These are phyloP conservation scores for Metarhizium album DNA, from an alignment of 2,329 filamentous ascomycete genomes.

Conservation along the genomic window DNA sequence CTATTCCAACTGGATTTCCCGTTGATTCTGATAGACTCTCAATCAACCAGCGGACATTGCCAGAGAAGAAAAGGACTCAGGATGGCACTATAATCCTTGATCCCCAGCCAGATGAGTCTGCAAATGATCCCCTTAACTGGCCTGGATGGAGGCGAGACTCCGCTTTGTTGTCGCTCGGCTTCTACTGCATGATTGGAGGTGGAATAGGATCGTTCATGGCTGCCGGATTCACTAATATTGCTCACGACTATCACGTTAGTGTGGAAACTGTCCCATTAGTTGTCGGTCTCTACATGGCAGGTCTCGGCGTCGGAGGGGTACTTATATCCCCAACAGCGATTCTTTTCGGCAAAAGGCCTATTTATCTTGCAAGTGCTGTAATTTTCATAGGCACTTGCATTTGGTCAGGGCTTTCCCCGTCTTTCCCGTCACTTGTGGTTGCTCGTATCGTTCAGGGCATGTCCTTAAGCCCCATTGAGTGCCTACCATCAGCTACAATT, in stretches of 20 bases:
- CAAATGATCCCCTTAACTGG: constrained; percentile 92
- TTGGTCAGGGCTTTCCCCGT: constrained; percentile 78
- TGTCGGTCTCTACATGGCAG: constrained; percentile 90
- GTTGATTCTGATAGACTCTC: constrained; percentile 17
- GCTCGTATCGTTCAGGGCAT: constrained; percentile 83
- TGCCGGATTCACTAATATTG: constrained; percentile 78
- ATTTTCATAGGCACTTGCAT: constrained; percentile 65
- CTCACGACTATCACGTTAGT: constrained; percentile 50
- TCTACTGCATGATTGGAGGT: constrained; percentile 88
- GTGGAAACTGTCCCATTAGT: constrained; percentile 71
- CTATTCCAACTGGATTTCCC: constrained; percentile 36
- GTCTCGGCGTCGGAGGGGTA: constrained; percentile 77
- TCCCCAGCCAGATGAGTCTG: constrained; percentile 82
- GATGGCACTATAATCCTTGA: constrained; percentile 81
- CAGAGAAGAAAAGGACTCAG: constrained; percentile 60
- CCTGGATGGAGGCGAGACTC: constrained; percentile 67
- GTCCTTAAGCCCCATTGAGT: constrained; percentile 82
- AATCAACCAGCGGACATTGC: background rate
- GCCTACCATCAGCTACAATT: constrained; percentile 84
- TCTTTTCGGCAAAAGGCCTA: constrained; percentile 77
- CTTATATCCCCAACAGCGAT: constrained; percentile 86
- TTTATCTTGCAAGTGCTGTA: constrained; percentile 74
- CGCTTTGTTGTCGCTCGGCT: constrained; percentile 71
- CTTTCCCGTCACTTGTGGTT: constrained; percentile 65
- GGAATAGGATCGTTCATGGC: constrained; percentile 86